Evolutionary conservation across 257 asterid species (phyloP).

Genomic region (Gentiana straminea): DNA sequence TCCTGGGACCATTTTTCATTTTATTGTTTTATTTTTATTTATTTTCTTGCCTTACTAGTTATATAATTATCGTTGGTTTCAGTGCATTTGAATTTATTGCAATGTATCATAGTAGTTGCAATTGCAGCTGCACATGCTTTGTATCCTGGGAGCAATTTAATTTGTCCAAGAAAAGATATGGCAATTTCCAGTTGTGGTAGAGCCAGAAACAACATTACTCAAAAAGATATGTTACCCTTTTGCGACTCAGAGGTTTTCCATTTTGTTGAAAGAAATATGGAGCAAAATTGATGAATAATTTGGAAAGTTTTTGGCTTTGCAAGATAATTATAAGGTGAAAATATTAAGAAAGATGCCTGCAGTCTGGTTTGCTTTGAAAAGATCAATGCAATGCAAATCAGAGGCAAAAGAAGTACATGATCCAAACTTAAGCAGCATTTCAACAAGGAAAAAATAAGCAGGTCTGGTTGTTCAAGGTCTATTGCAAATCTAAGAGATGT

Average conservation of each 20-base stretch:
- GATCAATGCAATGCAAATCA: constrained; percentile 62
- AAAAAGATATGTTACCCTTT: constrained; percentile 13
- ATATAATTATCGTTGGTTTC: constrained; percentile 18
- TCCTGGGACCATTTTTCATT: no score
- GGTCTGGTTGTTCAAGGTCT: constrained; percentile 84
- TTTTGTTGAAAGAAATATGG: background rate
- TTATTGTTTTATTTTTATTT: no score
- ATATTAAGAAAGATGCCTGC: constrained; percentile 47
- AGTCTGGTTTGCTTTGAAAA: constrained; percentile 66
- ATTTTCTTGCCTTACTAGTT: background rate
- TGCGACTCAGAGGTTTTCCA: no score
- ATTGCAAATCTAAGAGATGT: constrained; percentile 84
- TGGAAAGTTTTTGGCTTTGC: background rate
- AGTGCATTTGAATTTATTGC: constrained; percentile 17
- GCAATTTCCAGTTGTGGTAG: constrained; percentile 3
- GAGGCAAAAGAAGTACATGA: constrained; percentile 42
- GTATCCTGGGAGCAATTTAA: background rate
- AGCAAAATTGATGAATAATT: constrained; percentile 2
- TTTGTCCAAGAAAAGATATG: background rate
- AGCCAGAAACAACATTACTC: constrained; percentile 18
- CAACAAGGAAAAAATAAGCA: constrained; percentile 41
- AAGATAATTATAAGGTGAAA: background rate
- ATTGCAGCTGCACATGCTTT: background rate
- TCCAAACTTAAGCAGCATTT: constrained; percentile 38
- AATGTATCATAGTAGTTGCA: constrained; percentile 16